Evolutionary conservation across 163 green algal species (phyloP).

Genomic region (Scenedesmus sp.): DNA sequence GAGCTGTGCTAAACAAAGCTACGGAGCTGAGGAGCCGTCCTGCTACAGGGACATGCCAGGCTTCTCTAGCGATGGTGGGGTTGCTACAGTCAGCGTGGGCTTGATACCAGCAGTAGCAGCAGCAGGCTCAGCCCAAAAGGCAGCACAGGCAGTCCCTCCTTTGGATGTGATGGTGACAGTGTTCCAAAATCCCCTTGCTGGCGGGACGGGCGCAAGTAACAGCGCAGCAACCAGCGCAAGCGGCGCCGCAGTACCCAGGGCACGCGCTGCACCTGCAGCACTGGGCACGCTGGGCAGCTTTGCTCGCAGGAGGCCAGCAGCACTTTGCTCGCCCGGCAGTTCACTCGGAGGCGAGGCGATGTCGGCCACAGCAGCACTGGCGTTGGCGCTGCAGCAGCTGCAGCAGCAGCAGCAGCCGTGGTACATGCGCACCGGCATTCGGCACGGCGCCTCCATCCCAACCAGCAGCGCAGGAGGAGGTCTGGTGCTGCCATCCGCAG

Average conservation of each 20-base stretch:
- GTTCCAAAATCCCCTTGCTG: background rate
- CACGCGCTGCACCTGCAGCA: background rate
- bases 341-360: background rate
- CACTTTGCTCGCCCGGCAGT: background rate
- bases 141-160: background rate
- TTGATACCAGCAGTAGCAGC: background rate
- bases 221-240: background rate
- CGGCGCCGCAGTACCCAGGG: background rate
- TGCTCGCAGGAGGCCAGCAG: background rate
- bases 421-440: slow-evolving; percentile 2
- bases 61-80: background rate
- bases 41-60: background rate
- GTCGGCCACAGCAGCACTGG: background rate
- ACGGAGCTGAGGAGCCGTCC: background rate
- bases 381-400: background rate
- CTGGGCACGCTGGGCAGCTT: background rate
- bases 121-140: background rate
- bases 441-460: background rate
- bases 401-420: slow-evolving; percentile 13
- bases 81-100: background rate
- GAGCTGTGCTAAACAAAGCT: too few relatives aligned
- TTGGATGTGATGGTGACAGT: background rate
- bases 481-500: background rate
- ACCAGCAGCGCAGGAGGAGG: background rate
- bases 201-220: background rate